Evolutionary conservation across 441 rosid genomes (phyloP), one percentile per base, ranked within the genome.

Genomic region (Adansonia grandidieri): DNA sequence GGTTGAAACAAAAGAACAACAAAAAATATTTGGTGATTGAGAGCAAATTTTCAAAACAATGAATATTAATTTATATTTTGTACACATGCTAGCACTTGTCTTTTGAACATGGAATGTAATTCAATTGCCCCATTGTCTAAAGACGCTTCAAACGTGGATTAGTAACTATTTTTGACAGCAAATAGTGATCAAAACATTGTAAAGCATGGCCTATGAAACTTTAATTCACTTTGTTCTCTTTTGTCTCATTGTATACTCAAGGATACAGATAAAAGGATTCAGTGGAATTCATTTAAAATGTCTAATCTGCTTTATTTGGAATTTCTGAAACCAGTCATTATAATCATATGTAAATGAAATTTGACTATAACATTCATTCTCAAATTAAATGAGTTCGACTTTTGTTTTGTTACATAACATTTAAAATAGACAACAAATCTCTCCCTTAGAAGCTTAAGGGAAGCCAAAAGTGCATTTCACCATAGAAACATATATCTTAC

Each of bases 401-500:
- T 56, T 73, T 3, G 50, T 57, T 56, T 73, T 47, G 37, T 57
- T 73, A 13, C 20, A 19, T 11, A 57, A 40, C 19, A 73, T 50
- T 44, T 10, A 54, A 76, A 40, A 19, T 19, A 76, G 60, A 64
- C 45, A 14, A 7, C 14, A 32, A 37, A 76, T 64, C 10, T 40
- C 53, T n/a, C 42, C 5, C 45, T 10, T 50, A 50, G 22, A 65
- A 50, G 24, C 40, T 45, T 8, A 75, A 28, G 54, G 42, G 50
- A 42, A 48, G 64, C 11, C 4, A 44, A 71, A 53, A 22, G 50
- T 14, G 53, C 13, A 75, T 65, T 64, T 75, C 56, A 72, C 44
- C 75, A 68, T 22, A 79, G 50, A 76, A 79, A 73, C 40, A 61
- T 72, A 51, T 53, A 77, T 73, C 96, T 84, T 89, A 96, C 99